Evolutionary conservation across 768 basidiomycete genomes (phyloP), one percentile per base, ranked within the genome.

Genomic region (Suillus occidentalis): DNA sequence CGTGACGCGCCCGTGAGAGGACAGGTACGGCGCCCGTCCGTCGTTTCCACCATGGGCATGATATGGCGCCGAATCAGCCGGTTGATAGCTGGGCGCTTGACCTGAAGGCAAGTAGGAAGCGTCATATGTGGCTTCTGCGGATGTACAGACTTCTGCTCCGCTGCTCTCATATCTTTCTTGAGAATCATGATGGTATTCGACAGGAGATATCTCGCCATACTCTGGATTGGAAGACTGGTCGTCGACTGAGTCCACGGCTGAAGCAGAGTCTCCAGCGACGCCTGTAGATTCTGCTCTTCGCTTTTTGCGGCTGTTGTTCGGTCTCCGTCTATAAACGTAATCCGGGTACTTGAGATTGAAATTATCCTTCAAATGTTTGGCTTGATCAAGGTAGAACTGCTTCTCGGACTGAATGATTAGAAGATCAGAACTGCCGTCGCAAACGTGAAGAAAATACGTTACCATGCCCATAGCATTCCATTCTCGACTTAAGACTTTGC

Each of bases 261-360:
- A 68, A 28, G 75, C 70, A 20, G 72, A 67, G 61, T 78, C 79
- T 18, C 73, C 65, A n/a, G 78, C 66, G 50, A 70, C 63, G 12
- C 72, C 65, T 34, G 53, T 55, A 34, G 72, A 65, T 62, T 84
- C 83, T 0, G 77, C 64, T 65, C 78, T 81, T 64, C 85, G 81
- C 71, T 82, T 84, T 72, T 87, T 90, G 70, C 93, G 87, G 63
- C 90, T 90, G 74, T 95, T 93, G 79, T 95, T 95, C 34, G 93
- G 93, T 60, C 93, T 84, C 61, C 93, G 87, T 71, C 89, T 86
- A 80, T 95, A 95, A 53, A 95, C 92, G 70, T 95, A 95, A 82
- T 94, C 92, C 18, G 93, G 93, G 76, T 94, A 94, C 72, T 87
- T 90, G 28, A 84, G 78, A 76, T 94, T 94, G 81, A 95, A 95